Percentiles rank a stretch among this genome's conserved stretches.
These are phyloP conservation scores for Corymbia maculata DNA, from an alignment of 345 rosid species.

Conservation along the genomic window DNA sequence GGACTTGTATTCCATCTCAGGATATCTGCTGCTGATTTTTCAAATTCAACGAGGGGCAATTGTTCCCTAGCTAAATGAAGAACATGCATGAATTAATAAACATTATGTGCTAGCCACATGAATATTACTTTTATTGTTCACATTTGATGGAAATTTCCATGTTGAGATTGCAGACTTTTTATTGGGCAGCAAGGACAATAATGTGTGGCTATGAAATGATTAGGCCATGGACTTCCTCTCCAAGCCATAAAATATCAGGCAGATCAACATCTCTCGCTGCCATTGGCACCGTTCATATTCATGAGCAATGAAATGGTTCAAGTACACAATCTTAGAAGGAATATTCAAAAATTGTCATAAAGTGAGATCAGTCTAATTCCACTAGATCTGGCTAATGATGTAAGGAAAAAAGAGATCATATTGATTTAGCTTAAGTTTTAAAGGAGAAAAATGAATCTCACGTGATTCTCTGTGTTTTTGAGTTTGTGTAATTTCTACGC, in stretches of 20 bases:
- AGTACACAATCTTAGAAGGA: not conserved
- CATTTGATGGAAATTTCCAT: not conserved
- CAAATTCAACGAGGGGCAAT: not conserved
- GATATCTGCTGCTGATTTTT: not conserved
- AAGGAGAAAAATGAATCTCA: not conserved
- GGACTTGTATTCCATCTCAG: not conserved
- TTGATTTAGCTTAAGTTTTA: not conserved
- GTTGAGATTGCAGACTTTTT: not conserved
- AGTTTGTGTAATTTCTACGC: not conserved
- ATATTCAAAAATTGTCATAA: not conserved
- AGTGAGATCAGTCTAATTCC: not conserved
- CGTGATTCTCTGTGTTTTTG: not conserved
- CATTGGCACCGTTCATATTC: not conserved
- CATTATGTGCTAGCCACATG: not conserved
- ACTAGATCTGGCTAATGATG: not conserved
- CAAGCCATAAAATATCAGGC: not conserved
- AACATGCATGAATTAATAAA: not conserved
- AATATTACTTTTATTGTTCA: not conserved
- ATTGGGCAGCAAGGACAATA: not conserved
- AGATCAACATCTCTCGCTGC: not conserved
- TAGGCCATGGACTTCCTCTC: not conserved
- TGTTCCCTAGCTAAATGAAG: not conserved
- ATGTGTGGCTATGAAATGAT: not conserved
- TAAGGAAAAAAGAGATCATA: not conserved
- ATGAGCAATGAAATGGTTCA: not conserved